phyloP scores from a whole-genome alignment of 2,329 filamentous ascomycete genomes.

The Penicillium nordicum region DNA sequence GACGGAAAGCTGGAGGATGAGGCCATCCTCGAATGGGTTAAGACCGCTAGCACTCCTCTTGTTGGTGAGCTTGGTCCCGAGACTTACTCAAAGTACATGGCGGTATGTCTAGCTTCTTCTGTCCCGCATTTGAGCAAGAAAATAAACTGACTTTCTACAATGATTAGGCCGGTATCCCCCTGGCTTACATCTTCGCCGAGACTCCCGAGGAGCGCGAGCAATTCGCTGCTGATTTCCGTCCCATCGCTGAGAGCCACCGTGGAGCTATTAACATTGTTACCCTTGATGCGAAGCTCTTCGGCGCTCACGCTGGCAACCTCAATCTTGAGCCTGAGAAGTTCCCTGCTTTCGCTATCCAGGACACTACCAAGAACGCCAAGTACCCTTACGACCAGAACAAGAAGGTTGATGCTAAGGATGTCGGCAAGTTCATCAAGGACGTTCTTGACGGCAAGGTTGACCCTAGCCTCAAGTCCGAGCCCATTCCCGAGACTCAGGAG shows the following conservation, averaged over 20 bases:
- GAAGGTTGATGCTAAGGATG: conserved; percentile 69
- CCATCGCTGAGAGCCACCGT: conserved; percentile 85
- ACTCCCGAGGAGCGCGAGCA: conserved; percentile 81
- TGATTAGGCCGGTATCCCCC: conserved; percentile 70
- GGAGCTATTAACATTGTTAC: conserved; percentile 96
- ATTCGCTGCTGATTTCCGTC: conserved; percentile 73
- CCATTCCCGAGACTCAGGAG: conserved; percentile 89
- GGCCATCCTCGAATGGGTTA: conserved; percentile 76
- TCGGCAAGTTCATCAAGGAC: conserved; percentile 80
- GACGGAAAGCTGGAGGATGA: conserved; percentile 77
- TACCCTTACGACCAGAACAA: conserved; percentile 86
- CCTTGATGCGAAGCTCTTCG: conserved; percentile 91
- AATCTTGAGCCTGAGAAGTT: conserved; percentile 95
- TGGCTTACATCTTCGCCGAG: conserved; percentile 97
- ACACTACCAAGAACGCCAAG: conserved; percentile 92
- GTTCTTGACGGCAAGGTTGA: conserved; percentile 84
- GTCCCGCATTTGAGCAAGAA: background rate
- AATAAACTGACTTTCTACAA: background rate
- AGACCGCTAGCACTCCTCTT: conserved; percentile 79
- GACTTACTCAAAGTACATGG: conserved; percentile 95
- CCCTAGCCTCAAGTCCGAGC: conserved; percentile 97
- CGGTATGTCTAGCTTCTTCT: conserved; percentile 46
- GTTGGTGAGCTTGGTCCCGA: conserved; percentile 96
- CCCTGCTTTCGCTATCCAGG: conserved; percentile 97
- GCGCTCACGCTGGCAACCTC: conserved; percentile 91